These are phyloP conservation scores for Starmera caribaea DNA, from an alignment of 805 yeast genomes.

Conservation along the genomic window DNA sequence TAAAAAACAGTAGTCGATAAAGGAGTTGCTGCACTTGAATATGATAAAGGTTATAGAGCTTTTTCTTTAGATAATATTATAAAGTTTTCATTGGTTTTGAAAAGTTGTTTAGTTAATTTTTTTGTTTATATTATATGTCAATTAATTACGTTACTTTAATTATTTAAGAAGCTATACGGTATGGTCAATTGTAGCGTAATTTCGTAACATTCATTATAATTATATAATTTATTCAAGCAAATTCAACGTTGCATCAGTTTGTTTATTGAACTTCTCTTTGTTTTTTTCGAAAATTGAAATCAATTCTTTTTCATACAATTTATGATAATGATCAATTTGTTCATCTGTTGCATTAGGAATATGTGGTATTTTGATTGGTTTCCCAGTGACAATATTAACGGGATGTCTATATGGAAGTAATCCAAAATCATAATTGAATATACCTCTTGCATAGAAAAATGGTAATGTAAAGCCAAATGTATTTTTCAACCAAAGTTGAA, in stretches of 20 bases:
- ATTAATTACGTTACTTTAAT: neutral
- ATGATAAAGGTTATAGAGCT: too few species aligned
- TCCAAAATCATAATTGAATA: conserved; percentile 89
- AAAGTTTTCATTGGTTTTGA: too few species aligned
- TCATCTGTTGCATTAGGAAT: conserved; percentile 32
- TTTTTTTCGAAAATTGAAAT: conserved; percentile 55
- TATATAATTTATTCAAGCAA: neutral
- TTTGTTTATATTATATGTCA: too few species aligned
- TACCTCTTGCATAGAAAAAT: conserved; percentile 83
- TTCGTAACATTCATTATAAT: too few species aligned
- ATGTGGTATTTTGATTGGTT: conserved; percentile 52
- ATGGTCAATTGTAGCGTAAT: too few species aligned
- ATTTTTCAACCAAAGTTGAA: conserved; percentile 68
- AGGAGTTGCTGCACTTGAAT: too few species aligned
- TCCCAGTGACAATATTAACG: conserved; percentile 66
- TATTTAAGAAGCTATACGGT: too few species aligned
- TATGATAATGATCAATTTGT: conserved; percentile 63
- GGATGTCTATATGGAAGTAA: conserved; percentile 78
- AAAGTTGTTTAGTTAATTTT: too few species aligned
- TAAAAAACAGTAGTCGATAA: too few species aligned
- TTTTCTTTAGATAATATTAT: too few species aligned
- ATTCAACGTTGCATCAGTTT: neutral
- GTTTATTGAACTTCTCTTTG: conserved; percentile 36
- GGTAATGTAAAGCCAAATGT: conserved; percentile 81
- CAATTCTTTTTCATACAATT: conserved; percentile 55